Evolutionary conservation across 495 filamentous ascomycete species (phyloP), one percentile per base, ranked within the genome.

Genomic region (Hyaloscypha hepaticicola): DNA sequence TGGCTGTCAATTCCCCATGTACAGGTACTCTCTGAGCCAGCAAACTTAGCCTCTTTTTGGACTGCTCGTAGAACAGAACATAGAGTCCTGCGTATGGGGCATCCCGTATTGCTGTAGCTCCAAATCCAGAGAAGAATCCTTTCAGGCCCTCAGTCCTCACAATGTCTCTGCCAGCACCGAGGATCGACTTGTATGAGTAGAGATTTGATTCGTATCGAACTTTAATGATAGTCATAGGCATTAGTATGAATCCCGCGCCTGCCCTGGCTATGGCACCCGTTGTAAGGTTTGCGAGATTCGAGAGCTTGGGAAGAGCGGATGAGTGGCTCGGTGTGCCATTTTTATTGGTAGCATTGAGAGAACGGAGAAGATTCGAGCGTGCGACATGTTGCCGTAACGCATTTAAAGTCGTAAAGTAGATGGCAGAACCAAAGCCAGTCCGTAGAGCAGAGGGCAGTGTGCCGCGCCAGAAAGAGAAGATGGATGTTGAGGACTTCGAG

Each of bases 201-300:
- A 91, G 78, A 61, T 82, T 89, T 9, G 86, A 90, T 72, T 99
- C 95, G 72, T 95, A 98, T 53, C 95, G 90, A 11, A 99, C 96
- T 73, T 99, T 99, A 72, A 99, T 84, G 33, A 98, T 90, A 2
- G 95, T 99, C 59, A 98, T 85, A 7, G 95, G 95, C 93, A 97
- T 98, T 78, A 98, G 87, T 49, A 96, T 77, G 72, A 96, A 89
- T 12, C 95, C 95, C 0, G 93, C 93, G 14, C 87, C 85, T 5
- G 90, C 90, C 24, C 95, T 83, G 38, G 95, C 93, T 14, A 88
- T 79, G 29, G 93, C 92, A 22, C 95, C 96, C 0, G 93, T 90
- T 41, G 87, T 74, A 1, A 99, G 82, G 72, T 99, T 99, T 34
- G 89, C 91, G 6, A 88, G 80, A 72, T 94, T 90, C 57, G 88